Evolutionary conservation across 2,329 filamentous ascomycete genomes (phyloP), one percentile per base, ranked within the genome.

Genomic region (Claviceps arundinis): DNA sequence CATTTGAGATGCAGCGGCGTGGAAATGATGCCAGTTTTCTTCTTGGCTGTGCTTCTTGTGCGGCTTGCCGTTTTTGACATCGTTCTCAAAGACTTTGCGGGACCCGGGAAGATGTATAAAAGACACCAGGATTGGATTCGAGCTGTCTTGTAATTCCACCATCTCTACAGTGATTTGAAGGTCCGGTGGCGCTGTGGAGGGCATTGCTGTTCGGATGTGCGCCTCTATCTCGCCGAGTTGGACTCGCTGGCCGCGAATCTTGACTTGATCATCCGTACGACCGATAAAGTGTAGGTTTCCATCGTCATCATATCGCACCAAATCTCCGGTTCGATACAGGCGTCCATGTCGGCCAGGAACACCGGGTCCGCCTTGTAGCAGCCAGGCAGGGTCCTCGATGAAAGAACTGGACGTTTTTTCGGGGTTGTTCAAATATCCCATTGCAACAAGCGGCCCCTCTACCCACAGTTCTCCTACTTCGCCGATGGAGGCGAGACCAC

Each of bases 191-290:
- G 37, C 14, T 4, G 30, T 17, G n/a, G 14, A 5, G 41, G 9
- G 19, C 26, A 16, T 37, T 44, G 41, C 26, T 30, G 26, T 30
- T 8, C 26, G 26, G 2, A 30, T 30, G 8, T 30, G 26, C 8
- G 26, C 26, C 37, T 61, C 59, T 1, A 61, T 52, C 30, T 60
- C 59, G 1, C 47, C 56, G 0, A 55, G 52, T 48, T 63, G 61
- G 19, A 64, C 50, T 8, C 61, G 58, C 41, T 62, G 57, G 17
- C 61, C 61, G 3, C 59, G 51, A 11, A 64, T 55, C 52, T 62
- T 62, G 43, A 59, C 51, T 19, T 62, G 60, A 1, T 50, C 46
- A 19, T 62, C 60, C 17, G 58, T 53, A 6, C 60, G 59, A 0
- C 60, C 59, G 13, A 62, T 53, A 48, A 60, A 62, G 45, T 59